Base-by-base conservation (phyloP, 352 stramenopile species). In the Globisporangium barbulae region DNA sequence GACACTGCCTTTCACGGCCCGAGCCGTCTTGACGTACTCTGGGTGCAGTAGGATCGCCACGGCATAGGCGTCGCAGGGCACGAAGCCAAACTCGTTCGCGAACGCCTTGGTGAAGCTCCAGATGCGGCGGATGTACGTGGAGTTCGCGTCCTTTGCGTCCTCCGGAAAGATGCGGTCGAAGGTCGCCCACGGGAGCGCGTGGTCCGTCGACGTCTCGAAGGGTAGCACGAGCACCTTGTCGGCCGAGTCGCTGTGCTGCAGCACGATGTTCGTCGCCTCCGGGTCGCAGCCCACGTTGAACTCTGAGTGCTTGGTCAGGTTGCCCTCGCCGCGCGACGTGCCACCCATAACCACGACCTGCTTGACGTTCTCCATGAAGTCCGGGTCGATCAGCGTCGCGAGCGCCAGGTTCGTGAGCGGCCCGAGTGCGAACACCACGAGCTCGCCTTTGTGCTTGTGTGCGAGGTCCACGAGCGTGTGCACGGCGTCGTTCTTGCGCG, bases 261-360 rank as follows among this genome's bases (percentile, higher is more conserved):
- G 83, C 28, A 93, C 76, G 25, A 91, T 93, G 55, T 80, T 69
- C 17, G 84, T 88, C 1, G 86, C 86, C 65, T 94, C 86, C 6
- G 86, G 86, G 66, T 94, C 86, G 63, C 84, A 92, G 44, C 74
- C 80, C 19, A 91, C 81, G 67, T 94, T 94, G 62, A 91, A 94
- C 64, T 94, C 86, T 0, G 79, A 59, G 68, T 92, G 76, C 25
- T 72, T 52, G 35, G 83, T 92, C 45, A 81, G 59, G 71, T 93
- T 94, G 41, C 83, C 84, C 33, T 88, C 66, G n/a, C 83, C 84
- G 10, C 76, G 76, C 42, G 79, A 88, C 37, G 86, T 70, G 22
- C 84, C 85, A 9, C 86, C 84, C 86, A 94, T 94, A 67, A 90
- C 68, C 19, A 90, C 72, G 19, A 92, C 62, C 63, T 83, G 70